Evolutionary conservation across 306 rosid species (phyloP).

Genomic region (Potentilla sterilis): DNA sequence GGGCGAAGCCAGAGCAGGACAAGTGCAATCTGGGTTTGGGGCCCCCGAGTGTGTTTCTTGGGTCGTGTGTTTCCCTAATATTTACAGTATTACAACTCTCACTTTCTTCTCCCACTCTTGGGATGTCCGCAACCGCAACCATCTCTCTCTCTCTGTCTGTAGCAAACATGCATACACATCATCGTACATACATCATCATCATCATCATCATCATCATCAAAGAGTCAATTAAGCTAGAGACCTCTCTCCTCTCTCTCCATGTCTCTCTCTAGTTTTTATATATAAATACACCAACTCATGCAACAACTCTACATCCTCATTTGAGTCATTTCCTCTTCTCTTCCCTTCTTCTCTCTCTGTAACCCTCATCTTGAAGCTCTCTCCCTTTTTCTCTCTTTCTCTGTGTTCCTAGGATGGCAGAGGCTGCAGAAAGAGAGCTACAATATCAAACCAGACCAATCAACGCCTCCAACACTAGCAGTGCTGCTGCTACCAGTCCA

Average conservation of each 20-base stretch:
- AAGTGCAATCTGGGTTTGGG: constrained; percentile 50
- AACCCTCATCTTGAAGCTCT: background rate
- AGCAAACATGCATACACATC: background rate
- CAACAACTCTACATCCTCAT: constrained; percentile 41
- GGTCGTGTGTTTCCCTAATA: constrained; percentile 60
- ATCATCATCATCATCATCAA: background rate
- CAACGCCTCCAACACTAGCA: constrained; percentile 6
- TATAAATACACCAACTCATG: constrained; percentile 79
- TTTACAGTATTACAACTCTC: constrained; percentile 16
- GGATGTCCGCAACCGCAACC: constrained; percentile 51
- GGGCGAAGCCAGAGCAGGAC: constrained; percentile 21
- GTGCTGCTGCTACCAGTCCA: constrained; percentile 31
- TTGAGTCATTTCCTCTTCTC: background rate
- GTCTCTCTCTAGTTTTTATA: constrained; percentile 22
- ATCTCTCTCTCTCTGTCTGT: constrained; percentile 20
- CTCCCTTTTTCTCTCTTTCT: constrained; percentile 19
- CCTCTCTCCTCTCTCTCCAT: background rate
- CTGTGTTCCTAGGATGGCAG: constrained; percentile 35
- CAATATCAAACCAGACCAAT: constrained; percentile 51
- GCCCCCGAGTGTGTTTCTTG: constrained; percentile 44
- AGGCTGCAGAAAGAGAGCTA: constrained; percentile 23
- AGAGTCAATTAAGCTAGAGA: constrained; percentile 6
- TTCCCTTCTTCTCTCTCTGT: background rate
- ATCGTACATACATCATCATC: constrained; percentile 12
- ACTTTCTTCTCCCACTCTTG: constrained; percentile 46